Evolutionary conservation across 2,329 filamentous ascomycete species (phyloP).

Genomic region (Xylaria hypoxylon): DNA sequence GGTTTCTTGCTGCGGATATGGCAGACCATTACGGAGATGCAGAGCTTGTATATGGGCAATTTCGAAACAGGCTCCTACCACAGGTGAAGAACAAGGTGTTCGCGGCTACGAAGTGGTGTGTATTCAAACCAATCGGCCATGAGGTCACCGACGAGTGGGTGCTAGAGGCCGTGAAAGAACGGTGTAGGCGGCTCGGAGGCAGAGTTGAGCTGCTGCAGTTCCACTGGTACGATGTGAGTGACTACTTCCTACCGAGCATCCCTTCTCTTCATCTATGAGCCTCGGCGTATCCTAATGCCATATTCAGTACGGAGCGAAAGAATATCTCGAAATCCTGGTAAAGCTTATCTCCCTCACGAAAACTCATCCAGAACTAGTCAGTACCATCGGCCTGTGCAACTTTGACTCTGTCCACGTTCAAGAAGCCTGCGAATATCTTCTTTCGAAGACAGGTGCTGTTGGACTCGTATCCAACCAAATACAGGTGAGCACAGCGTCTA

Average conservation of each 20-base stretch:
- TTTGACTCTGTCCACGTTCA: slow-evolving; percentile 51
- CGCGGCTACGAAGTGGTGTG: slow-evolving; percentile 54
- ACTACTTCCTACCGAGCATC: neutral
- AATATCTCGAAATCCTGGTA: slow-evolving; percentile 52
- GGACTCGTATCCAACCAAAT: slow-evolving; percentile 52
- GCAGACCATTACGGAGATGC: slow-evolving; percentile 55
- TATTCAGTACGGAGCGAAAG: slow-evolving; percentile 50
- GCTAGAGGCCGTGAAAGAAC: slow-evolving; percentile 48
- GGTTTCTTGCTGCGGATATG: slow-evolving; percentile 51
- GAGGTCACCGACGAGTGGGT: slow-evolving; percentile 48
- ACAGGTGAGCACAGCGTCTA: slow-evolving; percentile 47
- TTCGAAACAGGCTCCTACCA: slow-evolving; percentile 46
- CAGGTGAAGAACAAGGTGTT: slow-evolving; percentile 43
- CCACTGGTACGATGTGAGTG: slow-evolving; percentile 53
- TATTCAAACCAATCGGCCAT: slow-evolving; percentile 46
- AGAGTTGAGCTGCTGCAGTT: slow-evolving; percentile 53
- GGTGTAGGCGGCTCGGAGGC: slow-evolving; percentile 50
- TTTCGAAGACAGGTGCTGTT: slow-evolving; percentile 46
- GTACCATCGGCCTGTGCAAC: slow-evolving; percentile 53
- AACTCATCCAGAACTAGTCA: slow-evolving; percentile 47
- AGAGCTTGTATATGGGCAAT: slow-evolving; percentile 52
- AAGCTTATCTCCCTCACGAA: slow-evolving; percentile 49
- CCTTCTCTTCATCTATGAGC: neutral
- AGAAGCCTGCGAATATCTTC: slow-evolving; percentile 51
- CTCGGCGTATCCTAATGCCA: neutral